These are phyloP conservation scores for Starmerella floricola DNA, from an alignment of 805 yeast species.

Conservation along the genomic window DNA sequence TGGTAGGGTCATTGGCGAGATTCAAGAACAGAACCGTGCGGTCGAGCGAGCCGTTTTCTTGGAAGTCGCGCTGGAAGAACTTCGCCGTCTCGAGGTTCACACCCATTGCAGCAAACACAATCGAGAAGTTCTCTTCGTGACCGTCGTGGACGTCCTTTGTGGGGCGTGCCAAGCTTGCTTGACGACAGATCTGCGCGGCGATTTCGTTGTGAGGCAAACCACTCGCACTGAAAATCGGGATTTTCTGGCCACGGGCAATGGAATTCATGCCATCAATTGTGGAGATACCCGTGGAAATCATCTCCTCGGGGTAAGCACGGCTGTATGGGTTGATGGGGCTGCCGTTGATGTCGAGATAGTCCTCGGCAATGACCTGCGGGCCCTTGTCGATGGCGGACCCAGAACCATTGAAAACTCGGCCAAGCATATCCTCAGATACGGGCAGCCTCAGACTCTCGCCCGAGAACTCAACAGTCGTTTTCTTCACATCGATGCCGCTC, in stretches of 20 bases:
- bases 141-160: conserved; percentile 99
- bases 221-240: conserved; percentile 97
- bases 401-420: conserved; percentile 97
- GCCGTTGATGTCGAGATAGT: conserved; percentile 94
- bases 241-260: conserved; percentile 99
- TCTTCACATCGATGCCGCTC: conserved; percentile 95
- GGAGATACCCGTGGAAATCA: conserved; percentile 98
- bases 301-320: conserved; percentile 98
- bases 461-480: conserved; percentile 93
- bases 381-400: conserved; percentile 98
- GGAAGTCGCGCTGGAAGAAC: conserved; percentile 98
- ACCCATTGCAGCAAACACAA: conserved; percentile 99
- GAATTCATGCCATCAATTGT: conserved; percentile 99
- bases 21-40: conserved; percentile 94
- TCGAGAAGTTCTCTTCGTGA: conserved; percentile 97
- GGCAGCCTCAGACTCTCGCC: conserved; percentile 88
- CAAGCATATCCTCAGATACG: conserved; percentile 93
- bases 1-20: conserved; percentile 98
- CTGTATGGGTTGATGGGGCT: conserved; percentile 97
- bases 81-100: conserved; percentile 96
- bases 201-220: conserved; percentile 99
- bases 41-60: conserved; percentile 96
- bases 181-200: conserved; percentile 99
- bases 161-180: conserved; percentile 98
- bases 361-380: conserved; percentile 97